These are phyloP conservation scores for Phycomyces nitens DNA, from an alignment of 192 early-diverging fungal species.

Conservation along the genomic window DNA sequence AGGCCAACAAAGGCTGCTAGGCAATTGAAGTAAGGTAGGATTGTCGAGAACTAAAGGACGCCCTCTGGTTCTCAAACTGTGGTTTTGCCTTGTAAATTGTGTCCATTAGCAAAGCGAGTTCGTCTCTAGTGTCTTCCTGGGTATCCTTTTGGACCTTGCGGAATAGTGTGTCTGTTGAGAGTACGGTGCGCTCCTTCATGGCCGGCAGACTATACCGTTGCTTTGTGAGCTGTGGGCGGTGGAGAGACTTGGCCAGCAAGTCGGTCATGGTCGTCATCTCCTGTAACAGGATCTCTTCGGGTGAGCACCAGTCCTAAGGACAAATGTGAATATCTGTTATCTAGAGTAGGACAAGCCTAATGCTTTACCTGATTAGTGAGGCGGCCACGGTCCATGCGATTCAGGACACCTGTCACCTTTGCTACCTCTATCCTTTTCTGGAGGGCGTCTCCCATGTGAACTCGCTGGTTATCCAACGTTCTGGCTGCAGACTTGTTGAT, in stretches of 20 bases:
- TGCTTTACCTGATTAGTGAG: constrained; percentile 45
- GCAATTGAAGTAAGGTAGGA: not conserved
- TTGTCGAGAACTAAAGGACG: constrained; percentile 15
- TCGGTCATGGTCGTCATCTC: constrained; percentile 45
- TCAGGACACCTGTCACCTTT: constrained; percentile 38
- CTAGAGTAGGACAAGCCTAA: not conserved
- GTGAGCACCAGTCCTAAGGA: constrained; percentile 47
- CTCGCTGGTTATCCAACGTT: constrained; percentile 46
- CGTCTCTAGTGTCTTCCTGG: constrained; percentile 6
- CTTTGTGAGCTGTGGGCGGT: constrained; percentile 29
- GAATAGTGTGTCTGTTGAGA: constrained; percentile 33
- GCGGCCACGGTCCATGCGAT: constrained; percentile 38
- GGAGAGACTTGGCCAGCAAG: constrained; percentile 39
- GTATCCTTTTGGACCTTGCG: constrained; percentile 17
- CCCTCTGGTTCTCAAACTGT: constrained; percentile 31
- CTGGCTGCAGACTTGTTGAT: constrained; percentile 43
- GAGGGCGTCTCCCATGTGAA: constrained; percentile 36
- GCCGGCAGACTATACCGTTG: constrained; percentile 45
- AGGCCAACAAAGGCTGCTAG: not conserved
- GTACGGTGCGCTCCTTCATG: constrained; percentile 42
- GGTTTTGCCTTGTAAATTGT: constrained; percentile 15
- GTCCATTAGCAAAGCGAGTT: constrained; percentile 20
- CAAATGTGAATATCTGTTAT: constrained; percentile 5
- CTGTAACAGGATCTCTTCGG: constrained; percentile 43
- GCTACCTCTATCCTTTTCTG: constrained; percentile 41